Evolutionary conservation across 2,329 filamentous ascomycete genomes (phyloP), one percentile per base, ranked within the genome.

Genomic region (Colletotrichum truncatum): DNA sequence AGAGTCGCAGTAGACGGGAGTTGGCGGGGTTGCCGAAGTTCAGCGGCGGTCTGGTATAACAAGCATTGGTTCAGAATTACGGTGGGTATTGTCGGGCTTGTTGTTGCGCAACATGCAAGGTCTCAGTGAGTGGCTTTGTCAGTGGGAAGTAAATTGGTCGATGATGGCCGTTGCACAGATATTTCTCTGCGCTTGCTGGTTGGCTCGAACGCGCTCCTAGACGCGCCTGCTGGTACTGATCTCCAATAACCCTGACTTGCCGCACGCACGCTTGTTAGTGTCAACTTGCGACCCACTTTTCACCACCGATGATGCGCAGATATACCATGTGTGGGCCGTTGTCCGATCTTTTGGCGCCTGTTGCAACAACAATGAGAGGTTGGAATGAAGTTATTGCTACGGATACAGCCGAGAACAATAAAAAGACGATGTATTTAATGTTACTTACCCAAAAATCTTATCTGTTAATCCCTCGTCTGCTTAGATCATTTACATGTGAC

Each of bases 191-290:
- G 36, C 36, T 38, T 45, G 46, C 60, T 28, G 23, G 4, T 38
- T 26, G 45, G n/a, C 10, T 25, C 26, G 28, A 25, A 64, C 61
- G 61, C 61, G 61, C 46, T 26, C 45, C 38, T 10, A 34, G 59
- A 61, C 62, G 62, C 56, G 56, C 57, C 55, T 58, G 23, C 45
- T n/a, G n/a, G n/a, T n/a, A n/a, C 39, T 46, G 25, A n/a, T 34
- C 14, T 4, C 28, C 10, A 39, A 16, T 28, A 23, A 8, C 14
- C 21, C 8, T 10, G 48, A 25, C 30, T 21, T 45, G 28, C 34
- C 23, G 16, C 23, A 21, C 23, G 23, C 11, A 36, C 14, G 14
- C 10, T 10, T 48, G n/a, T 61, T 61, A 53, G 62, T 14, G 28
- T 11, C 4, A 4, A 5, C 16, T 2, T 6, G 10, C n/a, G 32